Base-by-base conservation (phyloP, 2,329 filamentous ascomycete species). In the Botrytis paeoniae region DNA sequence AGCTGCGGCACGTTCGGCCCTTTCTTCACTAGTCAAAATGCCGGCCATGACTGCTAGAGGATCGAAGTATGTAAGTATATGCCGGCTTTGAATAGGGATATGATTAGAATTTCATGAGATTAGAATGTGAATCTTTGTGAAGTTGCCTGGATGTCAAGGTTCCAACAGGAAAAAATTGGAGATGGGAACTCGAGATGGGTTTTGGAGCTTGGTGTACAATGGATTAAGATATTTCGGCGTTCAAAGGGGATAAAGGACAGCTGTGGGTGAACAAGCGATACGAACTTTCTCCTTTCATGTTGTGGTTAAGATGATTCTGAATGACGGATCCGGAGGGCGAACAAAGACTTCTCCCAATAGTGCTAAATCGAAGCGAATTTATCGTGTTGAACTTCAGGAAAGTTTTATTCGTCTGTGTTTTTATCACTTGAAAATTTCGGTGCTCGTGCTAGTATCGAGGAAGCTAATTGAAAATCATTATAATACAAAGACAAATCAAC, bases 281-380 rank as follows among this genome's bases (percentile, higher is more conserved):
- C 12, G 3, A 16, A 25, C 2, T 25, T 41, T 25, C 48, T 16
- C 10, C 65, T 68, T 68, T 68, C 25, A 68, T 32, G 18, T 14
- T 29, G 20, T 57, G 10, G 20, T 9, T 20, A 68, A n/a, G 29
- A 68, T 57, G 35, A 32, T 32, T 41, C 14, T 57, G n/a, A 57
- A 57, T 57, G 48, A 68, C 65, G 65, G 48, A 68, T 68, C 65
- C 65, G 65, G 65, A 57, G 10, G n/a, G 5, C 54, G 10, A 29
- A 68, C 65, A 68, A 68, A 68, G 65, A 41, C 14, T 16, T 54
- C 22, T 18, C 54, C 25, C 10, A 35, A 57, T 57, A 9, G 25
- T 25, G 48, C 10, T 32, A 41, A 32, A 25, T 41, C 14, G 65
- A 68, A 41, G 65, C 25, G 65, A 41, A 29, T 41, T 57, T 29